These are phyloP conservation scores for Arabidopsis hybrid DNA, from an alignment of 441 rosid genomes.

Conservation along the genomic window DNA sequence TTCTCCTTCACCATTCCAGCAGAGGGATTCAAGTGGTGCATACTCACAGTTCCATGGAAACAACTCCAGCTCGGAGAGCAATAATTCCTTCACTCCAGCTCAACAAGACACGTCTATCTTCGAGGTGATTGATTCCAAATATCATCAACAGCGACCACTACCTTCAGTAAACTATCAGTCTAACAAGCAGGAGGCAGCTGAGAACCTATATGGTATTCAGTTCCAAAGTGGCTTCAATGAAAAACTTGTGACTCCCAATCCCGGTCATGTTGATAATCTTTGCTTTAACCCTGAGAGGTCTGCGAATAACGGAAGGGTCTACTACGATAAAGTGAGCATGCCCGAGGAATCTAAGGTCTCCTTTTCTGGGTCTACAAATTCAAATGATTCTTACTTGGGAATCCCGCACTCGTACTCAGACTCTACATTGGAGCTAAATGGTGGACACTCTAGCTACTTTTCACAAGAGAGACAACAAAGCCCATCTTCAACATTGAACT, in stretches of 20 bases:
- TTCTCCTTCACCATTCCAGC: conserved; percentile 55
- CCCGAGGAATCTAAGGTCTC: conserved; percentile 50
- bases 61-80: conserved; percentile 60
- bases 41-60: conserved; percentile 45
- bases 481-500: conserved; percentile 58
- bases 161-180: conserved; percentile 44
- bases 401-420: conserved; percentile 74
- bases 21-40: conserved; percentile 48
- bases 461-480: conserved; percentile 65
- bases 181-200: conserved; percentile 49
- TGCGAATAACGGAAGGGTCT: conserved; percentile 47
- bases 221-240: conserved; percentile 43
- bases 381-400: conserved; percentile 53
- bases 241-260: conserved; percentile 32
- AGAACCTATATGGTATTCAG: conserved; percentile 45
- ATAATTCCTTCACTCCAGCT: conserved; percentile 52
- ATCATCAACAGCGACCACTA: conserved; percentile 33
- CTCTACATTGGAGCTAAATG: conserved; percentile 64
- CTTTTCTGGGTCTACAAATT: conserved; percentile 56
- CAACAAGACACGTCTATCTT: conserved; percentile 48
- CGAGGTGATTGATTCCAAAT: conserved; percentile 42
- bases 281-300: conserved; percentile 47
- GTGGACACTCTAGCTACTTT: conserved; percentile 54
- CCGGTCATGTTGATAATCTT: conserved; percentile 41
- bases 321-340: conserved; percentile 53